These are phyloP conservation scores for Sporopachydermia lactativora DNA, from an alignment of 805 yeast species.

Conservation along the genomic window DNA sequence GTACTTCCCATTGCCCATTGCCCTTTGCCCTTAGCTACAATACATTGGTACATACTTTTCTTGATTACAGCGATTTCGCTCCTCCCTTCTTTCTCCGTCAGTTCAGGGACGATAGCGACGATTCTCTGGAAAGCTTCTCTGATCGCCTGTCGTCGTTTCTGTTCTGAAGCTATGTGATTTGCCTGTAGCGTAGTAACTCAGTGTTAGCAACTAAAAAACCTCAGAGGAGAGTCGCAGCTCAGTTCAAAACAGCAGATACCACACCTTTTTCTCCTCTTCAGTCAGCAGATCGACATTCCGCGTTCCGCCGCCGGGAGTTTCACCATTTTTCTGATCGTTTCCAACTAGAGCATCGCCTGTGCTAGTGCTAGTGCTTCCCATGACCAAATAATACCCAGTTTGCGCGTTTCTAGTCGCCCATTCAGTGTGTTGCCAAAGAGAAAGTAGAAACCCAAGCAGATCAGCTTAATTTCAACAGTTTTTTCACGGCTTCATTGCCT, in stretches of 20 bases:
- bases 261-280: conserved; percentile 17
- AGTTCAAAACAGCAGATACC: background rate
- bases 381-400: too few relatives aligned
- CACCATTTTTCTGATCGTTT: too few relatives aligned
- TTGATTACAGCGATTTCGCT: conserved; percentile 67
- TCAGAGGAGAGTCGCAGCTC: too few relatives aligned
- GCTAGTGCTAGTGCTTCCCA: too few relatives aligned
- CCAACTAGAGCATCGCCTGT: too few relatives aligned
- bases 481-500: too few relatives aligned
- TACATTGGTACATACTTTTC: conserved; percentile 25
- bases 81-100: conserved; percentile 55
- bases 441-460: too few relatives aligned
- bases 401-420: too few relatives aligned
- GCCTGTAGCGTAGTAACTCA: conserved; percentile 27
- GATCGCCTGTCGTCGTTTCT: conserved; percentile 74
- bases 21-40: background rate
- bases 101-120: conserved; percentile 61
- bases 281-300: conserved; percentile 9
- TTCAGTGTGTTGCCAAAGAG: too few relatives aligned
- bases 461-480: too few relatives aligned
- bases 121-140: conserved; percentile 69
- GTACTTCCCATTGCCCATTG: background rate
- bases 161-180: conserved; percentile 76
- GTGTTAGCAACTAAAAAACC: too few relatives aligned
- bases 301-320: background rate